A percentile compares a stretch with the other conserved stretches of the same genome.
Evolutionary conservation across 305 asterid genomes (phyloP).

Genomic region (Rubia balearica): DNA sequence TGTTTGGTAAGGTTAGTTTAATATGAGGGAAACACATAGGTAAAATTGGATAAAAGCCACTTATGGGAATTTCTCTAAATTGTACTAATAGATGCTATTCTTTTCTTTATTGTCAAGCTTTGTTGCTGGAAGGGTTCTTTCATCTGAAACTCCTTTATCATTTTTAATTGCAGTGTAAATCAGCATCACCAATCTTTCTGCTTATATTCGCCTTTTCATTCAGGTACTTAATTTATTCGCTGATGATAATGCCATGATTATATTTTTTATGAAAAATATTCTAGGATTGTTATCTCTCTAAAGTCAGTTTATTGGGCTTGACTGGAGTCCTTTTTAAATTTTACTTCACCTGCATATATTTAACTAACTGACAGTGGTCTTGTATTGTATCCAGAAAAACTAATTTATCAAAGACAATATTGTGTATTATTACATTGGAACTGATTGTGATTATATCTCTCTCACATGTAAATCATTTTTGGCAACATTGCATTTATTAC

Average conservation of each 20-base stretch:
- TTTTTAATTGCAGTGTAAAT: conserved; percentile 81
- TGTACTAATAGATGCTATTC: neutral
- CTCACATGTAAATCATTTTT: neutral
- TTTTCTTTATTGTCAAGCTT: neutral
- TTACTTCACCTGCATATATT: neutral
- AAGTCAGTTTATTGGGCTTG: neutral
- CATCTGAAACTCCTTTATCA: conserved; percentile 13
- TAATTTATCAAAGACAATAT: neutral
- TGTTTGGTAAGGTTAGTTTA: conserved; percentile 9
- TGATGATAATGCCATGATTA: neutral
- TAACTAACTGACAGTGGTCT: neutral
- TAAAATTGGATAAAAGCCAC: neutral
- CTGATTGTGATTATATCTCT: neutral
- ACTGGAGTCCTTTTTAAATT: neutral
- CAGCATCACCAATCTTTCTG: conserved; percentile 96
- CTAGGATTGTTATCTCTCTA: neutral
- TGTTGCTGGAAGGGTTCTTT: conserved; percentile 1
- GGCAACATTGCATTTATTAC: neutral
- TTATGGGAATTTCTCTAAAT: conserved; percentile 1
- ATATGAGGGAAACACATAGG: neutral
- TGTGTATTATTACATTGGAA: neutral
- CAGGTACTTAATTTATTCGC: conserved; percentile 44
- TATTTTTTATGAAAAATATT: neutral
- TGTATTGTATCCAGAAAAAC: neutral
- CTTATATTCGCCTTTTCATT: conserved; percentile 95